Conservation (phyloP, 768 basidiomycete genomes). For the Agaricus subrufescens region DNA sequence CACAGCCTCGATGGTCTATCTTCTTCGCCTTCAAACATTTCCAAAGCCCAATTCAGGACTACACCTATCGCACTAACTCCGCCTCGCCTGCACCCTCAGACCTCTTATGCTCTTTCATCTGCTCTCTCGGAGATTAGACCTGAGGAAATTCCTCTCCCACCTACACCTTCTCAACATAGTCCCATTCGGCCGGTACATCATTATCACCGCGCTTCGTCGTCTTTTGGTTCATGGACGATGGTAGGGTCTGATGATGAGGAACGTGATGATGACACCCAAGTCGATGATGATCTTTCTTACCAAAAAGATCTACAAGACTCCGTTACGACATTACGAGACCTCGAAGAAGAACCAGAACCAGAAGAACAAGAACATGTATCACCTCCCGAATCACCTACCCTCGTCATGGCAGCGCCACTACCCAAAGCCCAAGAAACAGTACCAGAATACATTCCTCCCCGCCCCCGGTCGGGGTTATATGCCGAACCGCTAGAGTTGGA, state of each 20-base stretch:
- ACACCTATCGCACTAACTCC: constrained; percentile 10
- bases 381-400: not conserved
- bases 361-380: not conserved
- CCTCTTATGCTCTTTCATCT: not conserved
- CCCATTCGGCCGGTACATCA: not conserved
- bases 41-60: not conserved
- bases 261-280: constrained; percentile 6
- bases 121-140: constrained; percentile 1
- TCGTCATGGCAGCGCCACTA: not conserved
- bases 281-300: constrained; percentile 5
- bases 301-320: constrained; percentile 1
- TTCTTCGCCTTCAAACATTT: not conserved
- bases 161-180: not conserved
- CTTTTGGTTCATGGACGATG: constrained; percentile 7
- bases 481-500: constrained; percentile 7
- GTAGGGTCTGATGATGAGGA: not conserved
- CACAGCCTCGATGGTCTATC: not conserved
- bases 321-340: not conserved
- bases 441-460: constrained; percentile 11
- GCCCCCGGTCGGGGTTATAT: constrained; percentile 10
- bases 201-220: not conserved
- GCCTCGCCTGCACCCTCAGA: not conserved
- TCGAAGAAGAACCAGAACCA: not conserved
- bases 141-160: constrained; percentile 6
- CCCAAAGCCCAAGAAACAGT: not conserved